These are phyloP conservation scores for Westerdykella sp. DNA, from an alignment of 2,329 filamentous ascomycete genomes.

Conservation along the genomic window DNA sequence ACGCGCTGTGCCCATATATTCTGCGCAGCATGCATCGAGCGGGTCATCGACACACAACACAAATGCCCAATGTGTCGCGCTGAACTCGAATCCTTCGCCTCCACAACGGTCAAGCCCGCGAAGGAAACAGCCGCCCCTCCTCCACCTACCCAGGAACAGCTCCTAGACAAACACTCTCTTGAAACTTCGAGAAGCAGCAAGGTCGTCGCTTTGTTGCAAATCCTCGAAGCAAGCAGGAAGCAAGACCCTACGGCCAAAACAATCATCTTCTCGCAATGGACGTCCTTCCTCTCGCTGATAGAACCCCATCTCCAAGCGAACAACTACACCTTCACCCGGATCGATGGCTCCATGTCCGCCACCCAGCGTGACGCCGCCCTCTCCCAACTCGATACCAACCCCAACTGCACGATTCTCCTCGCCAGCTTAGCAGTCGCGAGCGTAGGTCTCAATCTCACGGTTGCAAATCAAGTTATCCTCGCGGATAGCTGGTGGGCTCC, in stretches of 20 bases:
- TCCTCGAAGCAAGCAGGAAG: conserved; percentile 62
- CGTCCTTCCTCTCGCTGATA: conserved; percentile 65
- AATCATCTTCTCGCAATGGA: conserved; percentile 73
- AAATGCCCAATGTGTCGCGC: conserved; percentile 83
- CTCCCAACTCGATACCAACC: conserved; percentile 58
- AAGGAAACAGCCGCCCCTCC: conserved; percentile 41
- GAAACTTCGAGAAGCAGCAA: conserved; percentile 62
- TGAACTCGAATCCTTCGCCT: conserved; percentile 45
- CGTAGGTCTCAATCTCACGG: conserved; percentile 79
- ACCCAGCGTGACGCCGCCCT: conserved; percentile 66
- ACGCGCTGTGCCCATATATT: conserved; percentile 80
- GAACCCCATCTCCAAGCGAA: conserved; percentile 59
- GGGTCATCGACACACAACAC: conserved; percentile 66
- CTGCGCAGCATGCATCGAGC: conserved; percentile 66
- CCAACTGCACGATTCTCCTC: conserved; percentile 66
- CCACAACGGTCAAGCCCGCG: conserved; percentile 60
- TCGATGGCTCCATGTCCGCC: conserved; percentile 75
- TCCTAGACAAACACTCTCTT: conserved; percentile 52
- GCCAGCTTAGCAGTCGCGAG: conserved; percentile 77
- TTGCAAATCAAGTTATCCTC: conserved; percentile 78
- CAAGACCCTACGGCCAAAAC: conserved; percentile 57
- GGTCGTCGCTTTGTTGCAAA: conserved; percentile 69
- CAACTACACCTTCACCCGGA: conserved; percentile 60
- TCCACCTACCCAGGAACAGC: conserved; percentile 17
- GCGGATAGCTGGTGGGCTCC: conserved; percentile 86